A percentile compares a stretch with the other conserved stretches of the same genome.
Conservation (phyloP, 2,329 filamentous ascomycete species). For the Pezicula rhizophila region DNA sequence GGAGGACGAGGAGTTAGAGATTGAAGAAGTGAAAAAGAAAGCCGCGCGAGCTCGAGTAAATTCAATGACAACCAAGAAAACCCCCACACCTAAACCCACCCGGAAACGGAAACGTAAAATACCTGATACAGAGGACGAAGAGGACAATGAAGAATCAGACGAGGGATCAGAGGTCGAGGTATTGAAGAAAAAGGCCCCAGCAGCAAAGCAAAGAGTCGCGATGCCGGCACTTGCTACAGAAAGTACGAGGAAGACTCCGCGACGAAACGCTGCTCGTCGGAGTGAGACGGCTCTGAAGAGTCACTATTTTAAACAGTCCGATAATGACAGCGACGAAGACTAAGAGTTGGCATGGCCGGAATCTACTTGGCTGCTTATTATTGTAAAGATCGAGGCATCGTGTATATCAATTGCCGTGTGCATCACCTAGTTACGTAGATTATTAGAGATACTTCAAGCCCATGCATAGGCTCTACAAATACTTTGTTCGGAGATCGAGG, state of each 20-base stretch:
- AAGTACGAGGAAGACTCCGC: constrained; percentile 17
- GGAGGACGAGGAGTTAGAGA: constrained; percentile 5
- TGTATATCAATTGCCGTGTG: too few species aligned
- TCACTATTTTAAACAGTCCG: constrained; percentile 24
- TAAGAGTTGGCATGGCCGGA: not conserved
- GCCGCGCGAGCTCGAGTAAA: constrained; percentile 1
- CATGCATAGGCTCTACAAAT: too few species aligned
- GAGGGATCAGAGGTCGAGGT: not conserved
- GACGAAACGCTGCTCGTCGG: constrained; percentile 19
- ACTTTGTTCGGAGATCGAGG: too few species aligned
- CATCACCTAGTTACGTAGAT: too few species aligned
- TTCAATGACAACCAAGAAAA: not conserved
- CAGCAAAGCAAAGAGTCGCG: constrained; percentile 2
- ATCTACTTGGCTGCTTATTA: too few species aligned
- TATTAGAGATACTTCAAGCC: too few species aligned
- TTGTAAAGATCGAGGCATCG: too few species aligned
- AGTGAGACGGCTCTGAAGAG: constrained; percentile 21
- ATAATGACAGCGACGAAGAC: constrained; percentile 17
- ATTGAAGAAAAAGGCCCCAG: constrained; percentile 3
- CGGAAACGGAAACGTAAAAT: not conserved
- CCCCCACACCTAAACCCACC: not conserved
- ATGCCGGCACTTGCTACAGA: constrained; percentile 4
- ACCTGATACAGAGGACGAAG: constrained; percentile 7
- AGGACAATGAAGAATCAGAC: constrained; percentile 3
- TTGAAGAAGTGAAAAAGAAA: not conserved